Conservation (phyloP, 2,329 filamentous ascomycete genomes). For the Xylariaceae sp. region DNA sequence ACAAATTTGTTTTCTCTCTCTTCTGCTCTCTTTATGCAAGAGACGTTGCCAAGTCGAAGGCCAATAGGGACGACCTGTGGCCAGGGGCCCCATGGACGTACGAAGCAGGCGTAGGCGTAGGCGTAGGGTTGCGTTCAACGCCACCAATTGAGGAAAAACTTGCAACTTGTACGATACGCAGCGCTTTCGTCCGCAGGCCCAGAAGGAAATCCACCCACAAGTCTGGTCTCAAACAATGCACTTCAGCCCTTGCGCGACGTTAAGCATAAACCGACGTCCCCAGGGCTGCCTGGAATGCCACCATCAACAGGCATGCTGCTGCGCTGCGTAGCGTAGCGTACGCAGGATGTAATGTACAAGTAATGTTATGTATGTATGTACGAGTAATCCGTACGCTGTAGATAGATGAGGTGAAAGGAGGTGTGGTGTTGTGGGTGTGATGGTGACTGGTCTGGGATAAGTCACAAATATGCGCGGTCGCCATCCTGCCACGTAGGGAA, state of each 20-base stretch:
- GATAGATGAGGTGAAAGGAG: background rate
- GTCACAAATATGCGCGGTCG: conserved; percentile 7
- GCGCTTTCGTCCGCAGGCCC: background rate
- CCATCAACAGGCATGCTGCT: background rate
- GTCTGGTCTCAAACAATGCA: conserved; percentile 9
- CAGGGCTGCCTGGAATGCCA: conserved; percentile 10
- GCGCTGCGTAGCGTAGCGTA: too few relatives aligned
- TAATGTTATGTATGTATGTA: too few relatives aligned
- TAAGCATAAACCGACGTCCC: conserved; percentile 9
- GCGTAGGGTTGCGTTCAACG: conserved; percentile 2
- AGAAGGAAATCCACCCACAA: background rate
- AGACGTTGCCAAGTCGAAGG: background rate
- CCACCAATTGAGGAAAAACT: conserved; percentile 9
- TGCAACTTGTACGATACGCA: background rate
- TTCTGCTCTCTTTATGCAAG: conserved; percentile 5
- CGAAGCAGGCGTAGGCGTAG: background rate
- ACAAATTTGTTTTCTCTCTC: background rate
- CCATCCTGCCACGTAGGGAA: conserved; percentile 6
- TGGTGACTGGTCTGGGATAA: background rate
- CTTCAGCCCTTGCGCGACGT: conserved; percentile 11
- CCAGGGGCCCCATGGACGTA: background rate
- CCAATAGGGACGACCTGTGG: conserved; percentile 5
- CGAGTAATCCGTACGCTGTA: too few relatives aligned
- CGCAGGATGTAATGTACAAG: too few relatives aligned
- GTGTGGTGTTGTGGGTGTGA: too few relatives aligned